Evolutionary conservation across 1,139 yeast genomes (phyloP), one percentile per base, ranked within the genome.

Genomic region (Yamadazyma dushanensis): DNA sequence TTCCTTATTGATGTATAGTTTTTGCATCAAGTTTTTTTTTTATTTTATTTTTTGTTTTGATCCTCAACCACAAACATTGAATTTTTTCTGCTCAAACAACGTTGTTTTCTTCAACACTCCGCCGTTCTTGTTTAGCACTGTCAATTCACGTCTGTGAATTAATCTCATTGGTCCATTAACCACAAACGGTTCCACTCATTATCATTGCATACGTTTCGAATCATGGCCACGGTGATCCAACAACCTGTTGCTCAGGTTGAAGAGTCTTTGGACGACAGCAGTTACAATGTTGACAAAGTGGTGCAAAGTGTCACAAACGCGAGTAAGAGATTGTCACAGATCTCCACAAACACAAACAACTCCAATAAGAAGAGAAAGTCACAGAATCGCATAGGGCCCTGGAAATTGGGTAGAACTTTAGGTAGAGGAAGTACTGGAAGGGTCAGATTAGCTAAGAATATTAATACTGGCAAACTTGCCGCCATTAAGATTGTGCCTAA

Each of bases 401-500:
- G 99, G 99, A 83, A 87, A 56, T 66, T 92, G 23, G 98, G 98
- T 10, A 75, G 94, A 47, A 90, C 98, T 3, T 67, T 92, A 32
- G 99, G 99, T 16, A 76, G 95, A 42, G 99, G 99, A 8, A 83
- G 95, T 17, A 87, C 96, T 2, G 97, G 98, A 18, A 75, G 97
- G 45, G 99, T 92, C 16, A 72, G 96, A 39, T 70, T 92, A 38
- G 98, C 98, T 5, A 84, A 88, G 50, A 94, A 92, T 56, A 76
- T 80, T 27, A 74, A 75, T 40, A 83, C 95, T 1, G 94, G 95
- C 36, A 84, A 88, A 61, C 74, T 88, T 39, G 98, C 98, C 1
- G 99, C 99, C 1, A 96, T 94, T 38, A 92, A 92, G 60, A 89
- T 94, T 45, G 96, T 92, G 10, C 96, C 98, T 26, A 92, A 92